These are phyloP conservation scores for Emericellopsis cladophorae DNA, from an alignment of 2,329 filamentous ascomycete genomes.

Conservation along the genomic window DNA sequence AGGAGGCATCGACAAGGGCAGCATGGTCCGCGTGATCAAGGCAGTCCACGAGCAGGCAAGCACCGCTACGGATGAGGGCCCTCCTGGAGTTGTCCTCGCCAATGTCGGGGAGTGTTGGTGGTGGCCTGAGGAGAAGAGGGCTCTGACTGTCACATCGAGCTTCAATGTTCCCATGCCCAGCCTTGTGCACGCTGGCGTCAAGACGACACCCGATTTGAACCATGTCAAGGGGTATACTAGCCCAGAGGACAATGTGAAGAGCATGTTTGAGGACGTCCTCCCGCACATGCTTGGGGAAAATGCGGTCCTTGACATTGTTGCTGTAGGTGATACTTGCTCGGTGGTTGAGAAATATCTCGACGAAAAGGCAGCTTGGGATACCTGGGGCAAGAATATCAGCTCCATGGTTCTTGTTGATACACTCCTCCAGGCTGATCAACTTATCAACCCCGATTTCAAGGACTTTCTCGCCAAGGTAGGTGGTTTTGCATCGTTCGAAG, in stretches of 20 bases:
- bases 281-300: constrained; percentile 28
- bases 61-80: constrained; percentile 15
- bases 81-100: constrained; percentile 56
- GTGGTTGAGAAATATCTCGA: constrained; percentile 46
- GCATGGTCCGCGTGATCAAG: constrained; percentile 49
- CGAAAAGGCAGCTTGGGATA: constrained; percentile 34
- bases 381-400: constrained; percentile 28
- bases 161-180: constrained; percentile 46
- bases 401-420: constrained; percentile 38
- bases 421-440: constrained; percentile 21
- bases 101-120: constrained; percentile 71
- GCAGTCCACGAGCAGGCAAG: constrained; percentile 24
- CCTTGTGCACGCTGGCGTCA: constrained; percentile 43
- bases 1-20: constrained; percentile 60
- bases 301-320: constrained; percentile 57
- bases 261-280: constrained; percentile 54
- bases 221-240: constrained; percentile 45
- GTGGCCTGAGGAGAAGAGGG: constrained; percentile 50
- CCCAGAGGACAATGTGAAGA: constrained; percentile 48
- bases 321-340: constrained; percentile 53
- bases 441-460: constrained; percentile 31
- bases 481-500: constrained; percentile 1
- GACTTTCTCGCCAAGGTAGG: constrained; percentile 38
- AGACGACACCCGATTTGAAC: constrained; percentile 43
- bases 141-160: constrained; percentile 48